These are phyloP conservation scores for Trichophyton mentagrophytes DNA, from an alignment of 2,329 filamentous ascomycete genomes.

Conservation along the genomic window DNA sequence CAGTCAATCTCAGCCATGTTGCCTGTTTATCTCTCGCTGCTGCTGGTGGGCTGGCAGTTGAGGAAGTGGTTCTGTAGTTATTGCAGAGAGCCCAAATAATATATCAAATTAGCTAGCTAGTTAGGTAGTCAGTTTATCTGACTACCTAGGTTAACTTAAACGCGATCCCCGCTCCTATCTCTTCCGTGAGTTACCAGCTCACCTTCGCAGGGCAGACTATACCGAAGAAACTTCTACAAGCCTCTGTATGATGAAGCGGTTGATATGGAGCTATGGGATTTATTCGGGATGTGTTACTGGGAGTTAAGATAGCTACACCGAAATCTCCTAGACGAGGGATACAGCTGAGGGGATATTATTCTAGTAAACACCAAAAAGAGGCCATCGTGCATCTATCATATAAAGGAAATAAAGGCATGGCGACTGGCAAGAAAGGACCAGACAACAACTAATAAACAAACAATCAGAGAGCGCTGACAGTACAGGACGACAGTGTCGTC, in stretches of 20 bases:
- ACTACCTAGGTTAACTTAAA: neutral
- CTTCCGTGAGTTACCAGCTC: neutral
- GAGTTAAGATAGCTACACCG: too few species aligned
- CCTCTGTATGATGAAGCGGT: too few species aligned
- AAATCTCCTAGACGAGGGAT: neutral
- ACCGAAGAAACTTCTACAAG: neutral
- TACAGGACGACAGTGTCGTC: neutral
- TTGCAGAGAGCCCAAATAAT: too few species aligned
- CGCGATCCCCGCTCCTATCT: neutral
- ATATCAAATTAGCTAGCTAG: neutral
- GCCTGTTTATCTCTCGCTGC: neutral
- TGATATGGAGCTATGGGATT: too few species aligned
- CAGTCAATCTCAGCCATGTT: slow-evolving; percentile 4
- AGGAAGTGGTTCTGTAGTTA: neutral
- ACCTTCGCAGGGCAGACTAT: neutral
- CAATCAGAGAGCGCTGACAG: neutral
- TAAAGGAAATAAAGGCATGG: neutral
- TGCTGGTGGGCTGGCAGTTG: neutral
- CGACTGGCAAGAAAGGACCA: neutral
- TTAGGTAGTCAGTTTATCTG: neutral
- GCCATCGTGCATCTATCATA: neutral
- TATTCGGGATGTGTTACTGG: too few species aligned
- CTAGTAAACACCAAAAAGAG: neutral
- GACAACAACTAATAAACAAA: neutral
- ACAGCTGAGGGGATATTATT: neutral